Evolutionary conservation across 768 basidiomycete species (phyloP).

Genomic region (Xanthoconium purpureum): DNA sequence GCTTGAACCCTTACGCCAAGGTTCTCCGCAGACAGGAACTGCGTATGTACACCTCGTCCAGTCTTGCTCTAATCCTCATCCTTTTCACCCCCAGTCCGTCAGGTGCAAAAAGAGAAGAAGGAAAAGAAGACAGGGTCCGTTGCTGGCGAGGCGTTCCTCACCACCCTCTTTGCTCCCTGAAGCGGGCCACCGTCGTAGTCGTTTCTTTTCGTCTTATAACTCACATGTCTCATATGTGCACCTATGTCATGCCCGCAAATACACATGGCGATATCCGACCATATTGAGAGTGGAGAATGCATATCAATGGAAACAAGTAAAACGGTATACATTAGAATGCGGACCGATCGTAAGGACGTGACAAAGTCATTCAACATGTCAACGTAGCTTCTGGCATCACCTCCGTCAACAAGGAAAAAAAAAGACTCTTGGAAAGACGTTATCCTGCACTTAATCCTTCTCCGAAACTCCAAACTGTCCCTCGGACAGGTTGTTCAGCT

Average conservation of each 20-base stretch:
- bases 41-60: slow-evolving; percentile 49
- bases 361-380: neutral
- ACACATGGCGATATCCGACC: neutral
- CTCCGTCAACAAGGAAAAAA: no score
- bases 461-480: slow-evolving; percentile 33
- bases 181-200: slow-evolving; percentile 5
- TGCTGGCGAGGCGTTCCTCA: slow-evolving; percentile 82
- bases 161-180: slow-evolving; percentile 84
- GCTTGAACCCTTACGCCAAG: slow-evolving; percentile 98
- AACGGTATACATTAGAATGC: neutral
- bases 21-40: slow-evolving; percentile 86
- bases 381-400: no score
- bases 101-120: slow-evolving; percentile 56
- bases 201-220: slow-evolving; percentile 4
- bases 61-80: neutral
- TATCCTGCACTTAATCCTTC: neutral
- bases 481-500: slow-evolving; percentile 50
- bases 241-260: slow-evolving; percentile 16
- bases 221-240: slow-evolving; percentile 14
- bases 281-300: neutral
- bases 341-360: neutral
- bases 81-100: slow-evolving; percentile 55
- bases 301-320: neutral
- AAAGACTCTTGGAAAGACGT: no score
- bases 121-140: slow-evolving; percentile 61